A percentile compares a stretch with the other conserved stretches of the same genome.
Conservation (phyloP, 2,329 filamentous ascomycete species). For the Colletotrichum caudatum region DNA sequence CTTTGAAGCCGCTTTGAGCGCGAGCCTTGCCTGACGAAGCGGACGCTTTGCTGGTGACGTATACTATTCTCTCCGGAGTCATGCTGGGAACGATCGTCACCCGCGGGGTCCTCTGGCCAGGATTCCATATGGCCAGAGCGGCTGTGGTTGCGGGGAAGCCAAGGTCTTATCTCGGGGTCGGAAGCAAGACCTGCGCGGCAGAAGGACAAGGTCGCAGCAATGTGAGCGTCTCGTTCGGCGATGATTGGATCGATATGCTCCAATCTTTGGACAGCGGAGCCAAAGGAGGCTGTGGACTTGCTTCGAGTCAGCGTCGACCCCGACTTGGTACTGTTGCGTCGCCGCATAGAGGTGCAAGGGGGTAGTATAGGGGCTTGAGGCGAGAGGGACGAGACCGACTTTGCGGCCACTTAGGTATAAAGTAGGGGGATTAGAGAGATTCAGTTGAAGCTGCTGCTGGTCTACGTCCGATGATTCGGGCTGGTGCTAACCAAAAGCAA, state of each 20-base stretch:
- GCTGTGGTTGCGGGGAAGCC: conserved; percentile 1
- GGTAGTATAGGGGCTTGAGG: conserved; percentile 8
- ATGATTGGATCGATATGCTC: conserved; percentile 62
- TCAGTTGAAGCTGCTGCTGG: conserved; percentile 39
- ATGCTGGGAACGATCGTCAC: conserved; percentile 33
- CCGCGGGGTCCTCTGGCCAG: background rate
- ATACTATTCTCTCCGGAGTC: conserved; percentile 45
- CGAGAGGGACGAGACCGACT: background rate
- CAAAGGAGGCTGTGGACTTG: conserved; percentile 60
- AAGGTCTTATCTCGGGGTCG: conserved; percentile 50
- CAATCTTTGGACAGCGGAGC: conserved; percentile 56
- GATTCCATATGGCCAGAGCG: background rate
- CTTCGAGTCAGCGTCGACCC: conserved; percentile 60
- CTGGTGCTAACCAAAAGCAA: conserved; percentile 41
- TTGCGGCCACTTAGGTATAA: conserved; percentile 29
- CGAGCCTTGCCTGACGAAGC: conserved; percentile 57
- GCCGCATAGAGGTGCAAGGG: conserved; percentile 57
- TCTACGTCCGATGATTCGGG: conserved; percentile 4
- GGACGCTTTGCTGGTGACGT: conserved; percentile 65
- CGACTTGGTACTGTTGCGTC: conserved; percentile 61
- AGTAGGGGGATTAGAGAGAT: conserved; percentile 32
- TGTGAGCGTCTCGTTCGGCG: conserved; percentile 70
- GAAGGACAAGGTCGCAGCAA: conserved; percentile 73
- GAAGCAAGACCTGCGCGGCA: conserved; percentile 60
- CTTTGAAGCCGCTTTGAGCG: conserved; percentile 2